phyloP scores from a whole-genome alignment of 1,284 basidiomycete genomes.

The Marasmius fiardii region DNA sequence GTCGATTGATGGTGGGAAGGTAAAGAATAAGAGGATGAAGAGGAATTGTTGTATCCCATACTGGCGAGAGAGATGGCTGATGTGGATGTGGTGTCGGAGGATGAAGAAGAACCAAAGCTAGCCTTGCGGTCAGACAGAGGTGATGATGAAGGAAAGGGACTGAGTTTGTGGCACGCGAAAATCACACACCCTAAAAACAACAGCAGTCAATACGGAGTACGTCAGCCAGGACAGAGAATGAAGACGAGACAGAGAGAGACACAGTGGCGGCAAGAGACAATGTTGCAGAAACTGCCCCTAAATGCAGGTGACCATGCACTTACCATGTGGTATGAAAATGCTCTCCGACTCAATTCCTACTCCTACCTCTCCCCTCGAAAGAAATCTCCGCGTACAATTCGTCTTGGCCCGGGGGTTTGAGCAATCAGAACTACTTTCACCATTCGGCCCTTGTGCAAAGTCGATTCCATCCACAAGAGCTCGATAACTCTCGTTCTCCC shows the following conservation, averaged over 20 bases:
- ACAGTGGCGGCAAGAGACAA: constrained; percentile 21
- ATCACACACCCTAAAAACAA: constrained; percentile 63
- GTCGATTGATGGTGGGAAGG: constrained; percentile 31
- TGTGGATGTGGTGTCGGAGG: constrained; percentile 26
- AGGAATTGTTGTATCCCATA: constrained; percentile 19
- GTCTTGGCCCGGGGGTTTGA: constrained; percentile 65
- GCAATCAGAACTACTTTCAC: constrained; percentile 27
- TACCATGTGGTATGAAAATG: constrained; percentile 43
- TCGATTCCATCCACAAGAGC: constrained; percentile 77
- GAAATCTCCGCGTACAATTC: constrained; percentile 90
- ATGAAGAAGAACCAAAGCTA: constrained; percentile 25
- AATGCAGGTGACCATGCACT: constrained; percentile 23
- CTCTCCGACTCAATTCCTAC: constrained; percentile 9
- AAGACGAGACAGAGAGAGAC: constrained; percentile 24
- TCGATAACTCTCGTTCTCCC: constrained; percentile 49
- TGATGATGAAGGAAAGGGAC: constrained; percentile 30
- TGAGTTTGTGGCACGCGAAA: constrained; percentile 80
- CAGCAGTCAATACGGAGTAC: constrained; percentile 28
- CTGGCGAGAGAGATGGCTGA: constrained; percentile 10
- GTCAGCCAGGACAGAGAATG: constrained; percentile 22
- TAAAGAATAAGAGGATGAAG: constrained; percentile 13
- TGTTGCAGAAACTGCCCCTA: constrained; percentile 19
- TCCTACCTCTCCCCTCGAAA: constrained; percentile 72
- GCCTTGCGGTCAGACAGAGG: constrained; percentile 25
- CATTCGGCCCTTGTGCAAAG: constrained; percentile 50